phyloP scores from a whole-genome alignment of 2,329 filamentous ascomycete species.

The Talaromyces sp. region DNA sequence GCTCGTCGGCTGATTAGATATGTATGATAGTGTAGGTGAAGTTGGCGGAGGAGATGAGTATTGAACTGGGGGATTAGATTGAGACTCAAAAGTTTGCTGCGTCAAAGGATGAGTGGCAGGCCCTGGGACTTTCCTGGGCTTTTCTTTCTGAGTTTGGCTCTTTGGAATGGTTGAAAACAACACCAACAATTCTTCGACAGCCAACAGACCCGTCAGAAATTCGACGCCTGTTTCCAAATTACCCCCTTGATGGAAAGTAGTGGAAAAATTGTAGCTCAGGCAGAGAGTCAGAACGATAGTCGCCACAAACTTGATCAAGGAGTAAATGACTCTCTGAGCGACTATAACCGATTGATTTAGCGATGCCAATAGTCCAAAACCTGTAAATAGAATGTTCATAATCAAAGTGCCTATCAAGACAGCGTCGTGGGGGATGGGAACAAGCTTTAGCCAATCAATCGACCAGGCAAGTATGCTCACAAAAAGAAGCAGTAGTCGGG shows the following conservation, averaged over 20 bases:
- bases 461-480: slow-evolving; percentile 11
- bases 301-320: slow-evolving; percentile 16
- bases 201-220: slow-evolving; percentile 38
- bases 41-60: not conserved
- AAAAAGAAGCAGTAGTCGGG: slow-evolving; percentile 9
- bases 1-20: not conserved
- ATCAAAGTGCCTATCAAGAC: slow-evolving; percentile 12
- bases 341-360: slow-evolving; percentile 8
- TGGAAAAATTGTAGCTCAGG: slow-evolving; percentile 15
- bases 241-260: slow-evolving; percentile 25
- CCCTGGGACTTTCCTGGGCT: not conserved
- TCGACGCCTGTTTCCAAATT: slow-evolving; percentile 41
- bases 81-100: not conserved
- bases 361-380: slow-evolving; percentile 13
- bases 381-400: slow-evolving; percentile 13
- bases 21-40: slow-evolving; percentile 4
- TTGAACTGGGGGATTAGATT: not conserved
- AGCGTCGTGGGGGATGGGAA: slow-evolving; percentile 7
- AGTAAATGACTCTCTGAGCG: slow-evolving; percentile 4
- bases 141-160: not conserved
- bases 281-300: slow-evolving; percentile 9
- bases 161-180: slow-evolving; percentile 24
- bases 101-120: not conserved
- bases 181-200: slow-evolving; percentile 36
- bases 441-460: slow-evolving; percentile 9